Base-by-base conservation (phyloP, 2,329 filamentous ascomycete species). In the Fusarium robinianum region DNA sequence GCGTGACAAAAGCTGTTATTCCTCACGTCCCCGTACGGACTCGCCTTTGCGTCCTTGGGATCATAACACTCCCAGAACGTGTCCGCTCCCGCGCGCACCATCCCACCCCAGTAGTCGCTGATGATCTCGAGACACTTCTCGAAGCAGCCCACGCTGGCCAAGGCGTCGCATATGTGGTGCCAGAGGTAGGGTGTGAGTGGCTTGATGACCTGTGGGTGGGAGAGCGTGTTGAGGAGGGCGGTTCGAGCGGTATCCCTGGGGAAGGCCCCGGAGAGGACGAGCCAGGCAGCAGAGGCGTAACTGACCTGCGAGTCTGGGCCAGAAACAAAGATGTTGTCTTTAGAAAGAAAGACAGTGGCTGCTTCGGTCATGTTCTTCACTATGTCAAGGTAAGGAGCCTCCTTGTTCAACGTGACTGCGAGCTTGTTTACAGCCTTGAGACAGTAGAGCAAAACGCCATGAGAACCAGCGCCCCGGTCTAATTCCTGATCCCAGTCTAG, bases 1-100 rank as follows among this genome's bases (percentile, higher is more conserved):
- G 50, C 50, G 14, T 51, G 50, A 25, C 50, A 53, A 15, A 50
- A 51, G 19, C 50, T 51, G 34, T 53, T 53, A 30, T 51, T 53
- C 14, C 50, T 40, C 7, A 45, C 47, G 27, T 53, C 50, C 14
- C 50, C 50, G 5, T 53, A 53, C 12, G 50, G 50, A 9, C 42
- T 53, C 14, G 47, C 40, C 9, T 36, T 31, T 10, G 47, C 17
- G 38, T 53, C 47, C 8, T 37, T 18, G 5, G 38, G 46, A 10
- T 53, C 46, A 11, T 47, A 53, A 21, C 46, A 50, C 36, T 53
- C 49, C 49, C 49, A 53, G 19, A 53, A 53, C 2, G 46, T 53
- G 12, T 53, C 49, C 2, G 49, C 49, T 2, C 49, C 42, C 3
- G 42, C 49, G 4, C 37, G 31, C 6, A 53, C 32, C 49, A 53